Evolutionary conservation across 768 basidiomycete genomes (phyloP), one percentile per base, ranked within the genome.

Genomic region (Russula olivacea): DNA sequence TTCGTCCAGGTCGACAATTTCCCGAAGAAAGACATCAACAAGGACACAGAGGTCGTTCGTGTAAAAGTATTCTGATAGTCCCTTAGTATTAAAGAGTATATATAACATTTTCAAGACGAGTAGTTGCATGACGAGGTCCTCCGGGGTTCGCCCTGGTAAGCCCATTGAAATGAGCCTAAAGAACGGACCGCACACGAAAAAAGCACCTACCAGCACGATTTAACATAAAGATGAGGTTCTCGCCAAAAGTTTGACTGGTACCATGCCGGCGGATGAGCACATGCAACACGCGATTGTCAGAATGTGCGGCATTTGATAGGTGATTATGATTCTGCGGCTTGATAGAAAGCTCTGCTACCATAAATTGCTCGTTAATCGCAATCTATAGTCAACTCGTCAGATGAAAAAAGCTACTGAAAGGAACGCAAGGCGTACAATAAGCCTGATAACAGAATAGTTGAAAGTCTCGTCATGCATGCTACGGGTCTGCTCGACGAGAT

Each of bases 191-290:
- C 41, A 36, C 11, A 36, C 36, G 36, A 2, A 32, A 28, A 40
- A 45, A 34, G 41, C 14, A 80, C 90, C 69, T 71, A 95, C 94
- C 82, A 50, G 95, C 90, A 63, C 97, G 86, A 70, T 99, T 98
- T 50, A 99, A 78, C 90, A 99, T 99, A 74, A 98, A 99, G 61
- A 99, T 98, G 81, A 99, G 84, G 72, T 98, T 99, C 76, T 94
- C 95, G 4, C 95, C 94, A 70, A 99, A 97, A 0, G 97, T 97
- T 77, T 91, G 91, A 74, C 86, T 91, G n/a, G 84, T 84, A 4
- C 89, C 87, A 30, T 91, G 74, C 21, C 94, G 84, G n/a, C 88
- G 79, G 79, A 91, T 88, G 25, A 99, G 78, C 0, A 96, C 86
- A 23, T 84, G 79, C 56, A 98, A 74, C 2, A 99, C 87, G 25